A percentile compares a stretch with the other conserved stretches of the same genome.
phyloP scores from a whole-genome alignment of 345 rosid genomes.

The Corchorus olitorius region DNA sequence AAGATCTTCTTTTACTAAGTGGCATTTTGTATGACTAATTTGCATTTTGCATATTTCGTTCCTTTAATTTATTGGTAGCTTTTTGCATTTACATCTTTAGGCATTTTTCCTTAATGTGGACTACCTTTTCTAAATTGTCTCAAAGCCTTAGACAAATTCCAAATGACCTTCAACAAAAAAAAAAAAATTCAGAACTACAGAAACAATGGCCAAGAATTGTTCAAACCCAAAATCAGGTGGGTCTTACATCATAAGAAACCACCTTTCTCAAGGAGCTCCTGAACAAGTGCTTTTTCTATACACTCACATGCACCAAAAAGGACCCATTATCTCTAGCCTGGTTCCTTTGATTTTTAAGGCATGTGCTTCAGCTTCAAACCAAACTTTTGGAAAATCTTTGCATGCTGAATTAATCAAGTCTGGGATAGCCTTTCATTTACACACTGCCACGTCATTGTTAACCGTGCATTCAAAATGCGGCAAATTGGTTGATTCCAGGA shows the following conservation, averaged over 20 bases:
- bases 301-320: slow-evolving; percentile 42
- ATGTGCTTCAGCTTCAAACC: slow-evolving; percentile 41
- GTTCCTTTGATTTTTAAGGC: slow-evolving; percentile 64
- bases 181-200: background rate
- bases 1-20: too few relatives aligned
- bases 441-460: slow-evolving; percentile 56
- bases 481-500: slow-evolving; percentile 38
- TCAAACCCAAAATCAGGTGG: slow-evolving; percentile 28
- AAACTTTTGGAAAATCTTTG: slow-evolving; percentile 42
- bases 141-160: background rate
- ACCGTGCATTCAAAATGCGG: slow-evolving; percentile 49
- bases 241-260: slow-evolving; percentile 41
- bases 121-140: slow-evolving; percentile 32
- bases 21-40: too few relatives aligned
- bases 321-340: slow-evolving; percentile 40
- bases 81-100: too few relatives aligned
- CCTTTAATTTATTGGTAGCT: too few relatives aligned
- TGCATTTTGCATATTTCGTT: too few relatives aligned
- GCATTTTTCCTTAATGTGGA: too few relatives aligned
- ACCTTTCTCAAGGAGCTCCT: slow-evolving; percentile 42
- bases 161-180: background rate
- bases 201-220: background rate
- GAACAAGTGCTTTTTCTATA: slow-evolving; percentile 46
- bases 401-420: slow-evolving; percentile 62
- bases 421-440: slow-evolving; percentile 46